Evolutionary conservation across 805 yeast genomes (phyloP), one percentile per base, ranked within the genome.

Genomic region (Jamesozyma piceae): DNA sequence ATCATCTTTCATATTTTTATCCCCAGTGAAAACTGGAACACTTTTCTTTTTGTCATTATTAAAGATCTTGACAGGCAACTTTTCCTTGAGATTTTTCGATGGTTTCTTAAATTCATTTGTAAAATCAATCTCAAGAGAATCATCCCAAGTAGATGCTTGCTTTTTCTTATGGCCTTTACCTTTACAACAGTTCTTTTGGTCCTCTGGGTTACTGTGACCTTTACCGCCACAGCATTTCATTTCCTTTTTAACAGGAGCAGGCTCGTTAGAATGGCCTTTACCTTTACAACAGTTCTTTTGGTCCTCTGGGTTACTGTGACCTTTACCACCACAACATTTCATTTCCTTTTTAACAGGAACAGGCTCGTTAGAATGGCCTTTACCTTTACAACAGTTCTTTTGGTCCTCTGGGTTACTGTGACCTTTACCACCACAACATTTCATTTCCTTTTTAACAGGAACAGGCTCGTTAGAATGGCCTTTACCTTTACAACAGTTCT

Each of bases 71-170:
- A 38, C 18, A 22, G 30, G 9, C 26, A 44, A 9, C 28, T 45
- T 37, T 44, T 48, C 8, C 17, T 44, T 38, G 19, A 13, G n/a
- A 3, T 26, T 33, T 19, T 24, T 28, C 11, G 27, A 3, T 18
- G 26, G 33, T 43, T 41, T 38, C 32, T 22, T 20, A 42, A 66
- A 68, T 5, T 66, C 55, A 14, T 60, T 50, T 0, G 73, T 69
- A 49, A 68, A 69, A 48, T 69, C 73, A 42, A 68, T 58, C 11
- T 31, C 45, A 58, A 35, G 36, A 6, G 43, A 41, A 36, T 41
- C 43, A 41, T 41, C 43, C 43, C 43, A 41, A n/a, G 33, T 26
- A 2, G 32, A 10, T 11, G 28, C 6, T 5, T 22, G 15, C 30
- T 21, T 31, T 18, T 15, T 15, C 11, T 63, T 55, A 22, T 38